Base-by-base conservation (phyloP, 176 grass and related monocot genomes). In the Rhynchospora pubera region DNA sequence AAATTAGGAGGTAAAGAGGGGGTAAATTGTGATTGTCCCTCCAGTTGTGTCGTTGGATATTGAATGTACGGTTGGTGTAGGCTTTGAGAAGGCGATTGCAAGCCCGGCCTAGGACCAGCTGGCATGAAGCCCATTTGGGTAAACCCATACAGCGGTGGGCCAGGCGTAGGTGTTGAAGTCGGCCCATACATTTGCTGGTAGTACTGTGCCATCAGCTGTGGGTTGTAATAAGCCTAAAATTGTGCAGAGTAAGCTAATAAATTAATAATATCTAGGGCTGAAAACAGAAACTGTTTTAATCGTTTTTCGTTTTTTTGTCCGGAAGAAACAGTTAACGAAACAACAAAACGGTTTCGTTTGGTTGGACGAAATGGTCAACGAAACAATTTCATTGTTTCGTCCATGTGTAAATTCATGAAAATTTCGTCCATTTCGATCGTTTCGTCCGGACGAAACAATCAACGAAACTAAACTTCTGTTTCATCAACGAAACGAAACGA, bases 121-220 rank as follows among this genome's bases (percentile, higher is more conserved):
- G 79, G 22, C 85, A 95, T 82, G 80, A 85, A 95, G 9, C 92
- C 87, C 39, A 89, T 78, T 15, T 82, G 77, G 72, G 63, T 0
- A 83, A 84, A 90, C 45, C 74, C 83, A 69, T 93, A 98, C 12
- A 87, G 82, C 22, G 87, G 50, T 68, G 78, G 23, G 19, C 80
- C 84, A 28, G 85, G 60, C 5, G 87, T 87, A 46, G 87, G 81
- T 65, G 92, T 80, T 26, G 91, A 91, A 28, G 82, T 72, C 52
- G 85, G 82, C 34, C 90, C 89, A 68, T 99, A 99, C 9, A 89
- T 13, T 69, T 89, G 91, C 80, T 83, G 79, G 79, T 95, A 91
- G 79, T 99, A 95, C 55, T 91, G 91, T 58, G 85, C 85, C 32
- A 88, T 16, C 87, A 95, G 9, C 81, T 89, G 90, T 79, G 83